Percentiles rank a stretch among this genome's conserved stretches.
These are phyloP conservation scores for Salinomyces thailandicus DNA, from an alignment of 2,329 filamentous ascomycete species.

Conservation along the genomic window DNA sequence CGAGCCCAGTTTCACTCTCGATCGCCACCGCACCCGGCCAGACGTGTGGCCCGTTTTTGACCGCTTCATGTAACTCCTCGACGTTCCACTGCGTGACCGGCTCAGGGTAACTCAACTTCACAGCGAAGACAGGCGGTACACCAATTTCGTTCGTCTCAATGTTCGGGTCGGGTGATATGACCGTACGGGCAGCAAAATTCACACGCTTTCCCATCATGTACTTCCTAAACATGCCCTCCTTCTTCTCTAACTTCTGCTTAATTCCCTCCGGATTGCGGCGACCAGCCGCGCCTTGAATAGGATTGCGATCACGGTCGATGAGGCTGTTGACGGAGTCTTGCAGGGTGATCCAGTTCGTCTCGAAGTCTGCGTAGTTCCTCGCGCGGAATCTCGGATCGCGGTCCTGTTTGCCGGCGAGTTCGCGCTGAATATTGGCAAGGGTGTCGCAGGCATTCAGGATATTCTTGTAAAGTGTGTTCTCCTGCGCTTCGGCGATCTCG, in stretches of 20 bases:
- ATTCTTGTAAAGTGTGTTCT: constrained; percentile 71
- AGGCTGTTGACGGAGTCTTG: constrained; percentile 89
- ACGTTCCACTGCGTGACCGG: constrained; percentile 97
- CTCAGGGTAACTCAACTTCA: constrained; percentile 91
- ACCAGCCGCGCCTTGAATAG: constrained; percentile 65
- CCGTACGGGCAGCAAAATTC: constrained; percentile 92
- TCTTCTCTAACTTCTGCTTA: constrained; percentile 97
- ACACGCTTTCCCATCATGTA: constrained; percentile 99
- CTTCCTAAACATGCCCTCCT: constrained; percentile 94
- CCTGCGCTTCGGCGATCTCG: constrained; percentile 75
- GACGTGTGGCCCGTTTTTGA: constrained; percentile 85
- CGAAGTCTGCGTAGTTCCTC: constrained; percentile 63
- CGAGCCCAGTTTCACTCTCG: constrained; percentile 88
- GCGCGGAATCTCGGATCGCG: constrained; percentile 36
- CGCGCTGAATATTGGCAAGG: constrained; percentile 63
- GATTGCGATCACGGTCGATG: constrained; percentile 81
- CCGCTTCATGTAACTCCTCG: constrained; percentile 86
- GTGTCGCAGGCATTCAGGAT: constrained; percentile 67
- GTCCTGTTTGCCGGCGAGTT: constrained; percentile 44
- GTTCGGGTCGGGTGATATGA: constrained; percentile 96
- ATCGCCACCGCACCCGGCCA: constrained; percentile 93
- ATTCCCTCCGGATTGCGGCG: constrained; percentile 82
- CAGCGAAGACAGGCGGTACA: constrained; percentile 94
- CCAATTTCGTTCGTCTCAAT: constrained; percentile 99
- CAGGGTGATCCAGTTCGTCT: constrained; percentile 70